A percentile compares a stretch with the other conserved stretches of the same genome.
phyloP scores from a whole-genome alignment of 2,329 filamentous ascomycete genomes.

The Alternaria gansuensis region DNA sequence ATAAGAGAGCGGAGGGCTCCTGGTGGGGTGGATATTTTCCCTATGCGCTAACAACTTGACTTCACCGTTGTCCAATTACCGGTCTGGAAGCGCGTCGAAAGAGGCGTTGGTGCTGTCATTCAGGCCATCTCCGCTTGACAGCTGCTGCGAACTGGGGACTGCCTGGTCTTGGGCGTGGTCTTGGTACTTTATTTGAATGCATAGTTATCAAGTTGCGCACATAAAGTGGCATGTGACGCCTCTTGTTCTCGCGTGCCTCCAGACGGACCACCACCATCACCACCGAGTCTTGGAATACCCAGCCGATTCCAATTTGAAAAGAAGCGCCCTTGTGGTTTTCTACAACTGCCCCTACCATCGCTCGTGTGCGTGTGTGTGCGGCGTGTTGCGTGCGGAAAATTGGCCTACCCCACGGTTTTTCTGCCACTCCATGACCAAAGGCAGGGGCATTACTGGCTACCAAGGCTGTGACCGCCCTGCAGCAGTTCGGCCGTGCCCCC shows the following conservation, averaged over 20 bases:
- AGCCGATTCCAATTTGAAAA: background rate
- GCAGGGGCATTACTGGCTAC: conserved; percentile 29
- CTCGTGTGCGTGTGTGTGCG: conserved; percentile 33
- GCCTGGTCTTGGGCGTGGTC: conserved; percentile 28
- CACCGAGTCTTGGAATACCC: background rate
- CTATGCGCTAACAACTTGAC: conserved; percentile 48
- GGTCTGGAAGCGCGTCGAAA: conserved; percentile 39
- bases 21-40: conserved; percentile 50
- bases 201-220: conserved; percentile 18
- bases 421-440: conserved; percentile 44
- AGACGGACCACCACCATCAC: background rate
- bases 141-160: conserved; percentile 29
- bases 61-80: conserved; percentile 43
- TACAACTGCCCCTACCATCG: conserved; percentile 23
- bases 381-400: conserved; percentile 44
- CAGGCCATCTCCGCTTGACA: conserved; percentile 31
- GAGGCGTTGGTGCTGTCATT: conserved; percentile 34
- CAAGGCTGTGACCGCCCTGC: conserved; percentile 37
- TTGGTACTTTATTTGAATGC: conserved; percentile 34
- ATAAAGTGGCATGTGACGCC: conserved; percentile 34
- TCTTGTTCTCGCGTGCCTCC: conserved; percentile 24
- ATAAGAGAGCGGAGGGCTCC: conserved; percentile 38
- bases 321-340: background rate
- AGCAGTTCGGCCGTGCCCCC: conserved; percentile 29
- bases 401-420: conserved; percentile 51